A percentile compares a stretch with the other conserved stretches of the same genome.
phyloP scores from a whole-genome alignment of 306 rosid species.

The Amphicarpaea edgeworthii region DNA sequence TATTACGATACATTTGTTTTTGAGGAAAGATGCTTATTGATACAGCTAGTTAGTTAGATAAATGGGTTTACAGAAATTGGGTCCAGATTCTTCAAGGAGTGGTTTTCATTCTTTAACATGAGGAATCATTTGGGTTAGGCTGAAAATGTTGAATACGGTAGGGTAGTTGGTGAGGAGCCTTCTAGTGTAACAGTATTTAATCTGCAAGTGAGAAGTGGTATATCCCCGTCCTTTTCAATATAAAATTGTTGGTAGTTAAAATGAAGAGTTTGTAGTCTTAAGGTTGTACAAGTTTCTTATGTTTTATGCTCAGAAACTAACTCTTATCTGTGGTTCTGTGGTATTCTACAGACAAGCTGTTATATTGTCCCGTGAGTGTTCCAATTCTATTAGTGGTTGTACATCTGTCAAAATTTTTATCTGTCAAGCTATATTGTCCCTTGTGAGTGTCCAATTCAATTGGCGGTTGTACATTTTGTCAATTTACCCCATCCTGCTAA shows the following conservation, averaged over 20 bases:
- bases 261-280: not conserved
- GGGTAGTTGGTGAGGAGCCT: slow-evolving; percentile 41
- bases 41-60: slow-evolving; percentile 35
- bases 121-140: slow-evolving; percentile 34
- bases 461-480: not conserved
- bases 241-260: slow-evolving; percentile 4
- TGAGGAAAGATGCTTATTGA: slow-evolving; percentile 35
- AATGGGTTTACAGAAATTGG: slow-evolving; percentile 26
- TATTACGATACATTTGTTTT: slow-evolving; percentile 22
- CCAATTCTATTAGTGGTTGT: slow-evolving; percentile 11
- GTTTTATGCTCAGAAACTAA: slow-evolving; percentile 8
- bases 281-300: not conserved
- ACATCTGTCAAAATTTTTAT: not conserved
- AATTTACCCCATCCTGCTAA: not conserved
- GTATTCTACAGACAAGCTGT: slow-evolving; percentile 1
- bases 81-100: slow-evolving; percentile 14
- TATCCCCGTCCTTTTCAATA: slow-evolving; percentile 15
- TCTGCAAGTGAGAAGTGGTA: slow-evolving; percentile 40
- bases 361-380: not conserved
- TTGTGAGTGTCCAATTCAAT: not conserved
- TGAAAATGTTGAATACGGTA: slow-evolving; percentile 30
- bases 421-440: not conserved
- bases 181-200: slow-evolving; percentile 36
- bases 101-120: slow-evolving; percentile 37
- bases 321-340: not conserved